A percentile compares a stretch with the other conserved stretches of the same genome.
Conservation (phyloP, 345 rosid genomes). For the Aquilaria sinensis region DNA sequence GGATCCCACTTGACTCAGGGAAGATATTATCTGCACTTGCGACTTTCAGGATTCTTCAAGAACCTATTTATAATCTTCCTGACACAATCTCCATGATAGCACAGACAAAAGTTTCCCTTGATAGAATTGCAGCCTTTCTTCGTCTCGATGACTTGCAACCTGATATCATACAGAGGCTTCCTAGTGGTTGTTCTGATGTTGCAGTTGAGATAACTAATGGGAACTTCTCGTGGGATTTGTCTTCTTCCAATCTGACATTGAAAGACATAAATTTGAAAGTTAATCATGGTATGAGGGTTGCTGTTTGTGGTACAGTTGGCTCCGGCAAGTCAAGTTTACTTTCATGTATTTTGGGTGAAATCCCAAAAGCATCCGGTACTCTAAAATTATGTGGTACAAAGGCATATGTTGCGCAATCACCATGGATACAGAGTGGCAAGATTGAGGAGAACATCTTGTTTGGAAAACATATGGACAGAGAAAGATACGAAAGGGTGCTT, state of each 20-base stretch:
- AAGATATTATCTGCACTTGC: slow-evolving; percentile 63
- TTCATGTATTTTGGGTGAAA: slow-evolving; percentile 60
- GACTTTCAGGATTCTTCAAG: slow-evolving; percentile 41
- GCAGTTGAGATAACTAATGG: slow-evolving; percentile 37
- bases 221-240: slow-evolving; percentile 50
- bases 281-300: slow-evolving; percentile 48
- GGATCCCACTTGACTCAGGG: slow-evolving; percentile 47
- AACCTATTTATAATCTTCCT: slow-evolving; percentile 45
- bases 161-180: slow-evolving; percentile 24
- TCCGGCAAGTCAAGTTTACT: slow-evolving; percentile 72
- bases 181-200: slow-evolving; percentile 21
- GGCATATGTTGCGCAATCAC: slow-evolving; percentile 70
- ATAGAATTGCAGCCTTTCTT: slow-evolving; percentile 52
- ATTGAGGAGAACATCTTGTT: slow-evolving; percentile 55
- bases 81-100: slow-evolving; percentile 46
- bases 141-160: slow-evolving; percentile 46
- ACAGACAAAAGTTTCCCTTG: slow-evolving; percentile 59
- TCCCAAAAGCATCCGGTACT: slow-evolving; percentile 48
- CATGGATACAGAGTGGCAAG: slow-evolving; percentile 85
- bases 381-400: slow-evolving; percentile 45
- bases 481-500: slow-evolving; percentile 38
- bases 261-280: slow-evolving; percentile 41
- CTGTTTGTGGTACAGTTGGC: slow-evolving; percentile 72
- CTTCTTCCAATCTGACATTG: slow-evolving; percentile 31
- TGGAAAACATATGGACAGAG: slow-evolving; percentile 42